Conservation (phyloP, 1,139 yeast genomes). For the Geotrichum restrictum region DNA sequence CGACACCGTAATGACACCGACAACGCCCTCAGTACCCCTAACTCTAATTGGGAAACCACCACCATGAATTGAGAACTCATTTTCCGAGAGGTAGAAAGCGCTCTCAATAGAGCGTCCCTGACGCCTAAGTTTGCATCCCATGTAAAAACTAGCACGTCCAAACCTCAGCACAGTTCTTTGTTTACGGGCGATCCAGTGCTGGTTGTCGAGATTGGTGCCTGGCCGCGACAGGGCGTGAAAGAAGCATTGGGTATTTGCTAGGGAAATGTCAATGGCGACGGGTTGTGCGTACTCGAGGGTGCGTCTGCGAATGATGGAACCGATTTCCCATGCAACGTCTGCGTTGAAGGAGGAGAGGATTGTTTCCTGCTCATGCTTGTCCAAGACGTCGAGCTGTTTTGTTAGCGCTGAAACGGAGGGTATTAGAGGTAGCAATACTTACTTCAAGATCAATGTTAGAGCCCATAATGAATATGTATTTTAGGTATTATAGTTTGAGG, state of each 20-base stretch:
- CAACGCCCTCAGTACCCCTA: constrained; percentile 44
- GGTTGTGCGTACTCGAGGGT: constrained; percentile 34
- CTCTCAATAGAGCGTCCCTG: constrained; percentile 34
- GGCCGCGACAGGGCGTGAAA: constrained; percentile 50
- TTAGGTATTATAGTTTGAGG: neutral
- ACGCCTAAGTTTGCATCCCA: constrained; percentile 47
- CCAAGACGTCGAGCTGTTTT: constrained; percentile 27
- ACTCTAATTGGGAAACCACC: constrained; percentile 58
- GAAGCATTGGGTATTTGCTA: constrained; percentile 48
- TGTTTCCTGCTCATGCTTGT: constrained; percentile 32
- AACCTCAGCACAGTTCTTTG: constrained; percentile 50
- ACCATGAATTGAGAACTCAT: constrained; percentile 58
- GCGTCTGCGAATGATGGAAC: constrained; percentile 31
- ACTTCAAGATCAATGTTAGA: constrained; percentile 19
- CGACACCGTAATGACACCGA: constrained; percentile 57
- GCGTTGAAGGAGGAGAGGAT: constrained; percentile 35
- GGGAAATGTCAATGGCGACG: constrained; percentile 51
- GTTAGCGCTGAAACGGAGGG: neutral
- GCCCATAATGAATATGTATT: constrained; percentile 6
- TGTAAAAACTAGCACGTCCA: constrained; percentile 51
- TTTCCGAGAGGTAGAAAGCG: constrained; percentile 43
- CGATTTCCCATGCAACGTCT: constrained; percentile 38
- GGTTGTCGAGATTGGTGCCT: constrained; percentile 52
- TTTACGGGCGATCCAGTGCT: constrained; percentile 57
- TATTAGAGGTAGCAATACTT: neutral